Percentiles rank a stretch among this genome's conserved stretches.
Conservation (phyloP, 2,329 filamentous ascomycete genomes). For the Penicillium sp. region DNA sequence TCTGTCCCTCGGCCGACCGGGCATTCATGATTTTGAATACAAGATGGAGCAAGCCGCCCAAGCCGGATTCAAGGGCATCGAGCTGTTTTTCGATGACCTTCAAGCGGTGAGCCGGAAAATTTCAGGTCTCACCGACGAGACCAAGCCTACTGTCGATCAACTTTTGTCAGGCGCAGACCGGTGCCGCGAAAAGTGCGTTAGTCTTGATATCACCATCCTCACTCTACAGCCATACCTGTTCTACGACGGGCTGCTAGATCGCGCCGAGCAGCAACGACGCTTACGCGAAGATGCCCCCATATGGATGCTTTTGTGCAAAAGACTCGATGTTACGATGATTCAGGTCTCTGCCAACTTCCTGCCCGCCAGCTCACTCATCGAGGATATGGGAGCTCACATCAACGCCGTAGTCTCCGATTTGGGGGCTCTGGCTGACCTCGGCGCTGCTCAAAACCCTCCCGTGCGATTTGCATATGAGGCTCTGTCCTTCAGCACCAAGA, state of each 20-base stretch:
- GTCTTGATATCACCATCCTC: conserved; percentile 18
- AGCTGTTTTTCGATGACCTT: conserved; percentile 76
- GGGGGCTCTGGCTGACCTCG: conserved; percentile 66
- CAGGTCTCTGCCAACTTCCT: conserved; percentile 70
- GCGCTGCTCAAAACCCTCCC: conserved; percentile 54
- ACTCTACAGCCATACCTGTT: conserved; percentile 73
- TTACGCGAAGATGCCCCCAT: conserved; percentile 60
- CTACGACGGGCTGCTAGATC: conserved; percentile 69
- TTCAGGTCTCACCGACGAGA: conserved; percentile 43
- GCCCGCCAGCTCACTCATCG: conserved; percentile 8
- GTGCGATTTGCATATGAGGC: conserved; percentile 74
- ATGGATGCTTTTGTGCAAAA: conserved; percentile 66
- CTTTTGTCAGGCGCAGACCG: conserved; percentile 49
- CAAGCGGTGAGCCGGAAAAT: conserved; percentile 57
- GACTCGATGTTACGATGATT: conserved; percentile 68
- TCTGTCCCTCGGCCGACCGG: conserved; percentile 71
- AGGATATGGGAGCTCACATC: conserved; percentile 57
- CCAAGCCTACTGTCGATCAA: conserved; percentile 27
- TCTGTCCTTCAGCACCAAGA: conserved; percentile 68
- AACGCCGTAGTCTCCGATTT: conserved; percentile 64
- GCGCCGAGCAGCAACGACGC: conserved; percentile 56
- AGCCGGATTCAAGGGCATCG: conserved; percentile 67
- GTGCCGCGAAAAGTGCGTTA: conserved; percentile 51
- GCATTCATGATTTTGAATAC: conserved; percentile 63
- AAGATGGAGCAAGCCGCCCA: conserved; percentile 67